Evolutionary conservation across 768 basidiomycete genomes (phyloP), one percentile per base, ranked within the genome.

Genomic region (Mycena filopes): DNA sequence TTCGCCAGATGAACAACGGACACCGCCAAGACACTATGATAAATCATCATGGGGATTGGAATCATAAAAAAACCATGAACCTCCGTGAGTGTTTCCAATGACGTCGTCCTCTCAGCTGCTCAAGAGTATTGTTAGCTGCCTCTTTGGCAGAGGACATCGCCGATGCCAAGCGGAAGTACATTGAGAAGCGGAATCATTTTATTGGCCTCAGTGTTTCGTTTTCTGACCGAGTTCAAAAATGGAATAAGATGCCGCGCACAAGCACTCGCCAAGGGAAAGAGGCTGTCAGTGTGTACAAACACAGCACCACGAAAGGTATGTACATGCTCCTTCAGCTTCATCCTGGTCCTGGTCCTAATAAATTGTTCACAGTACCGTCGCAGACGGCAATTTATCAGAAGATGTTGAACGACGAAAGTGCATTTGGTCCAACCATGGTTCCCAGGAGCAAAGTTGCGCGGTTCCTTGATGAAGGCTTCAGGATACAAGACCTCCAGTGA

Each of bases 11-110:
- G 74, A 69, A 70, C 31, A 55, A 57, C 12, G 73, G 71, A 10
- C 55, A 67, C 45, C 59, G 67, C 20, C 68, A 70, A n/a, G 73
- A 74, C 40, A 69, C 69, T 1, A 55, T 74, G 25, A 61, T 71
- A 40, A 67, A 72, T 48, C 53, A 64, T 16, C 58, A 58, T 28
- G 63, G 65, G 11, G 53, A 62, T 45, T 68, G 68, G 73, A 74
- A 74, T 56, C 68, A 60, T 55, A 50, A 49, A 25, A 72, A 70
- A 46, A 61, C 47, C 13, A 28, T 49, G 29, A 41, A 31, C 46
- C 23, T 60, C 21, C 8, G 58, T 50, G 54, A 41, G 54, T 60
- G 18, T 9, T 4, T 5, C 9, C 5, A 23, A 12, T 26, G 9
- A 25, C 26, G 12, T 28, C 13, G 23, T 25, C 8, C 9, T 6